phyloP scores from a whole-genome alignment of 108 stramenopile species.

The Pseudonitzschia pungens region DNA sequence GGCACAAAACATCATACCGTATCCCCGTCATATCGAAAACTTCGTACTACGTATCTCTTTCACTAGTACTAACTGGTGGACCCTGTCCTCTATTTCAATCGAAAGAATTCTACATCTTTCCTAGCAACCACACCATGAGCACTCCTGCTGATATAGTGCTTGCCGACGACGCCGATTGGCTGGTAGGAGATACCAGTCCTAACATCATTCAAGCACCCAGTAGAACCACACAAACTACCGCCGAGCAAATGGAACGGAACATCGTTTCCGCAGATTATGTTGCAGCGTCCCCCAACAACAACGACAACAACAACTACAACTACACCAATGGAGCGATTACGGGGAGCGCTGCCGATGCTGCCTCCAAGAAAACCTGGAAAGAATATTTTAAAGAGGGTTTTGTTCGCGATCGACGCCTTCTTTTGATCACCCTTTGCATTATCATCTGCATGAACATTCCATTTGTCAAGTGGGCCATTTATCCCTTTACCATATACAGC shows the following conservation, averaged over 20 bases:
- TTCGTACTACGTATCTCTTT: no score
- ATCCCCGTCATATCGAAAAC: no score
- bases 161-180: neutral
- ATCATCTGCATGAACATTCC: conserved; percentile 50
- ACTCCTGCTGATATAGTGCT: neutral
- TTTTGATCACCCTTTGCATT: conserved; percentile 45
- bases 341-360: neutral
- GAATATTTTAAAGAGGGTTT: conserved; percentile 18
- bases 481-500: conserved; percentile 61
- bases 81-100: no score
- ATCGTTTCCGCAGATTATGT: no score
- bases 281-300: neutral
- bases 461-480: conserved; percentile 38
- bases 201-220: no score
- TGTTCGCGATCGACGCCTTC: conserved; percentile 44
- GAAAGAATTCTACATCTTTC: no score
- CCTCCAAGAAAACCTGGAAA: conserved; percentile 15
- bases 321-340: neutral
- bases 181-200: neutral
- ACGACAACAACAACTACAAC: neutral
- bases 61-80: no score
- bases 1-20: no score
- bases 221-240: no score
- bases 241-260: no score
- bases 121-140: neutral